phyloP scores from a whole-genome alignment of 2,329 filamentous ascomycete species.

The Aspergillus alliaceus region DNA sequence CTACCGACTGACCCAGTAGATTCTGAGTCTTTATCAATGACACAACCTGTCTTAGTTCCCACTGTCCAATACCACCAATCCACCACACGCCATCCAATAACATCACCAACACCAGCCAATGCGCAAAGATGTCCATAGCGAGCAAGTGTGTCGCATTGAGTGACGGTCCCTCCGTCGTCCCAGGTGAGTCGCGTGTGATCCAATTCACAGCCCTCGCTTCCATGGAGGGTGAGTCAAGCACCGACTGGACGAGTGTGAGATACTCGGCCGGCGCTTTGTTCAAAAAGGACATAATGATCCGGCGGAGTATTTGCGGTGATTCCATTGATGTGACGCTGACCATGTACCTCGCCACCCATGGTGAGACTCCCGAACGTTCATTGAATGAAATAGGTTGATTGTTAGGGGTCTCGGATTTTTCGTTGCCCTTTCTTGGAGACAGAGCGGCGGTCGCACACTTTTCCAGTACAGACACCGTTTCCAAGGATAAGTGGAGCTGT shows the following conservation, averaged over 20 bases:
- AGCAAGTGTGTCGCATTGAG: slow-evolving; percentile 14
- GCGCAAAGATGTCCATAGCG: slow-evolving; percentile 28
- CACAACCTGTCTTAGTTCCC: slow-evolving; percentile 25
- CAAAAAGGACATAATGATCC: slow-evolving; percentile 44
- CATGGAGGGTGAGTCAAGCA: slow-evolving; percentile 18
- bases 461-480: slow-evolving; percentile 19
- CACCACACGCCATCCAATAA: slow-evolving; percentile 36
- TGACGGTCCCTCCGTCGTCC: background rate
- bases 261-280: slow-evolving; percentile 39
- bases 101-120: slow-evolving; percentile 35
- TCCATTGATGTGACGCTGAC: slow-evolving; percentile 36
- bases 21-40: slow-evolving; percentile 19
- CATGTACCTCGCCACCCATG: slow-evolving; percentile 39
- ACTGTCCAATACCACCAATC: slow-evolving; percentile 29
- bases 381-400: background rate
- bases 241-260: slow-evolving; percentile 36
- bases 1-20: background rate
- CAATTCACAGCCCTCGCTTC: background rate
- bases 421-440: background rate
- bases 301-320: slow-evolving; percentile 33
- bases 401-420: background rate
- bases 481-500: slow-evolving; percentile 15
- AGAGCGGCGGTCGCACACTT: slow-evolving; percentile 22
- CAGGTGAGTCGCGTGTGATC: slow-evolving; percentile 2
- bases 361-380: slow-evolving; percentile 25